Percentiles rank a stretch among this genome's conserved stretches.
These are phyloP conservation scores for Diutina ranongensis DNA, from an alignment of 1,139 yeast species.

Conservation along the genomic window DNA sequence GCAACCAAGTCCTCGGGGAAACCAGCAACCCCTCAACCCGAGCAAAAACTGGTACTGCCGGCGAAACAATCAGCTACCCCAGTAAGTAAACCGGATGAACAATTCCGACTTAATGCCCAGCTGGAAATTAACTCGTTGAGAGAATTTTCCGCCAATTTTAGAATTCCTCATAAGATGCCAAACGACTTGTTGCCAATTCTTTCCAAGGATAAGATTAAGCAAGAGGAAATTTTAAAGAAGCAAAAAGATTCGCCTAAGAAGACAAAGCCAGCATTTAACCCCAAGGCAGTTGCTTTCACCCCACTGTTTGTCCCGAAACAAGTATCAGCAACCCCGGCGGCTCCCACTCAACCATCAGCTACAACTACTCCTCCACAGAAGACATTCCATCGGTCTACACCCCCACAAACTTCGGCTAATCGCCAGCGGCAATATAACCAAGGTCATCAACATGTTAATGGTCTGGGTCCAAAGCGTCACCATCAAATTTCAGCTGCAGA, in stretches of 20 bases:
- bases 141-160: slow-evolving; percentile 75
- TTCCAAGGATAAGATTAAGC: slow-evolving; percentile 55
- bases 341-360: neutral
- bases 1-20: slow-evolving; percentile 12
- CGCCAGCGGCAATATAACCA: neutral
- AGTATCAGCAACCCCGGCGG: neutral
- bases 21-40: slow-evolving; percentile 13
- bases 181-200: slow-evolving; percentile 66
- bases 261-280: slow-evolving; percentile 2
- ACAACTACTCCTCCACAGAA: neutral
- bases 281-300: slow-evolving; percentile 1
- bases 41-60: neutral
- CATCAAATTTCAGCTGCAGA: slow-evolving; percentile 33
- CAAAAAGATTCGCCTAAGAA: slow-evolving; percentile 12
- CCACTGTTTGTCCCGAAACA: slow-evolving; percentile 2
- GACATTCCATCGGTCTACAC: neutral
- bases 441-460: slow-evolving; percentile 4
- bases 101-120: slow-evolving; percentile 42
- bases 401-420: neutral
- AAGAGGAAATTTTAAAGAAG: slow-evolving; percentile 43
- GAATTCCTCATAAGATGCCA: slow-evolving; percentile 66
- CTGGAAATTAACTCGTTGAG: slow-evolving; percentile 69
- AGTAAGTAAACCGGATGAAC: slow-evolving; percentile 14
- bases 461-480: slow-evolving; percentile 19
- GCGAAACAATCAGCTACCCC: slow-evolving; percentile 8